Evolutionary conservation across 495 filamentous ascomycete species (phyloP).

Genomic region (Podospora fimiseda): DNA sequence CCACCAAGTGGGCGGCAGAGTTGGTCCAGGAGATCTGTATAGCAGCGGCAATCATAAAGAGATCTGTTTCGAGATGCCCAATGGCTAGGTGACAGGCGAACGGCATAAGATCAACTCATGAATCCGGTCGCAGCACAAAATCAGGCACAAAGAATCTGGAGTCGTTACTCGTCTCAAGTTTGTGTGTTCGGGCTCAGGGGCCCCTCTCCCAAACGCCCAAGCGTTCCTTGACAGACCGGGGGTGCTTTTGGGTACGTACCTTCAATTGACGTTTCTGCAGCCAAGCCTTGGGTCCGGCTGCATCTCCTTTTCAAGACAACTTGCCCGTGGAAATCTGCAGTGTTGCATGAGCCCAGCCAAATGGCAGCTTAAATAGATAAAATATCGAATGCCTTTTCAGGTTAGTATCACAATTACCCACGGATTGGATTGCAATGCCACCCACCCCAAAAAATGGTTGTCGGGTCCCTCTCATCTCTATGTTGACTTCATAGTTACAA

Average conservation of each 20-base stretch:
- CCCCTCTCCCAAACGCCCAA: conserved; percentile 26
- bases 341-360: conserved; percentile 18
- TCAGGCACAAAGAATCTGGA: conserved; percentile 27
- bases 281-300: conserved; percentile 24
- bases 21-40: conserved; percentile 2
- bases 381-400: conserved; percentile 9
- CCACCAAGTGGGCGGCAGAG: conserved; percentile 10
- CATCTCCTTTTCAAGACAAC: conserved; percentile 24
- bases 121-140: conserved; percentile 45
- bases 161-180: conserved; percentile 45
- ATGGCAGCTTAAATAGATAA: conserved; percentile 13
- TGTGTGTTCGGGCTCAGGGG: conserved; percentile 26
- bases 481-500: neutral
- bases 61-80: conserved; percentile 25
- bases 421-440: neutral
- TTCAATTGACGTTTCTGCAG: conserved; percentile 13
- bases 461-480: neutral
- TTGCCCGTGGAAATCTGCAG: conserved; percentile 16
- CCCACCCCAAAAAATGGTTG: conserved; percentile 1
- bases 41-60: conserved; percentile 6
- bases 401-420: too few relatives aligned
- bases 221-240: conserved; percentile 23
- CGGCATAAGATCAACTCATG: conserved; percentile 45
- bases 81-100: conserved; percentile 24
- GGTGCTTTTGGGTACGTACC: conserved; percentile 18